These are phyloP conservation scores for Ajuga reptans DNA, from an alignment of 305 asterid species.

Conservation along the genomic window DNA sequence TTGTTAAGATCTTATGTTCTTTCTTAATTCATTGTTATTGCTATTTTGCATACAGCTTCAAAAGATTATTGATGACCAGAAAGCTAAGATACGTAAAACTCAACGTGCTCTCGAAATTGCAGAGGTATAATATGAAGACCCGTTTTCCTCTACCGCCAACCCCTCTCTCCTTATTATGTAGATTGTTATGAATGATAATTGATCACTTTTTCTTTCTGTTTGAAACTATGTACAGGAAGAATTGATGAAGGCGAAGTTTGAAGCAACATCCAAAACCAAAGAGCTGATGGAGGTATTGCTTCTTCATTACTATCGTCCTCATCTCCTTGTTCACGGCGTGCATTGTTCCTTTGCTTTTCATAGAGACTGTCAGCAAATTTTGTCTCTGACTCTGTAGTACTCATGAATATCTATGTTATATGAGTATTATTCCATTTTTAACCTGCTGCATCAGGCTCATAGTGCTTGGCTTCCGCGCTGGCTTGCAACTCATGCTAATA, in stretches of 20 bases:
- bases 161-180: not conserved
- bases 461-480: constrained; percentile 96
- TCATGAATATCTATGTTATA: not conserved
- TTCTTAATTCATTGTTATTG: not conserved
- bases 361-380: not conserved
- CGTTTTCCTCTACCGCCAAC: not conserved
- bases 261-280: constrained; percentile 53
- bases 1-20: not conserved
- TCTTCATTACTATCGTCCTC: not conserved
- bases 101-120: constrained; percentile 86
- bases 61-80: constrained; percentile 50
- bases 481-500: constrained; percentile 49
- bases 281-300: constrained; percentile 63
- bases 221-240: constrained; percentile 59
- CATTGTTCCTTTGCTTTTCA: not conserved
- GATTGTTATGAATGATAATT: not conserved
- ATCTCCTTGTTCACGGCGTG: not conserved
- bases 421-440: not conserved
- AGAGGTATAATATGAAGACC: constrained; percentile 46
- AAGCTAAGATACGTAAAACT: constrained; percentile 63
- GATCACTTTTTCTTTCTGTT: not conserved
- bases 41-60: constrained; percentile 52
- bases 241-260: constrained; percentile 66
- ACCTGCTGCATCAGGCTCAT: constrained; percentile 49
- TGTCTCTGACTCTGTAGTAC: not conserved